Conservation (phyloP, 805 yeast species). For the Yamadazyma phyllophila region DNA sequence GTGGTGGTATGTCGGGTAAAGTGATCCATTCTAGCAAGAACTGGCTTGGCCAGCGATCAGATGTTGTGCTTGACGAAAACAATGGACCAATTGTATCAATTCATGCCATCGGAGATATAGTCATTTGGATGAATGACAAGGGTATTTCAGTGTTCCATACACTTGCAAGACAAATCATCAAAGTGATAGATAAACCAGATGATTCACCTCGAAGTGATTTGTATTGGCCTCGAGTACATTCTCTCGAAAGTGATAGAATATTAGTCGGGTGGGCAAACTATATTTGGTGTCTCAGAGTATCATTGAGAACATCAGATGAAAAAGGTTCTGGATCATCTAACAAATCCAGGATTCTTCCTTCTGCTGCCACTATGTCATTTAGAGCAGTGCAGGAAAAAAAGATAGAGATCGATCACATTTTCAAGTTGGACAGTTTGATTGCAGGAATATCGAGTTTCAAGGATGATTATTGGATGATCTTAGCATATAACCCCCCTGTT, state of each 20-base stretch:
- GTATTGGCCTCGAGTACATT: slow-evolving; percentile 76
- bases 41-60: slow-evolving; percentile 85
- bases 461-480: slow-evolving; percentile 64
- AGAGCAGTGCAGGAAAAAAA: slow-evolving; percentile 44
- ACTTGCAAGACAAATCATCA: slow-evolving; percentile 46
- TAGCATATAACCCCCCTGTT: slow-evolving; percentile 48
- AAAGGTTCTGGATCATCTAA: slow-evolving; percentile 20
- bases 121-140: slow-evolving; percentile 80
- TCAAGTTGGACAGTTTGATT: slow-evolving; percentile 50
- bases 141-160: slow-evolving; percentile 73
- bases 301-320: slow-evolving; percentile 19
- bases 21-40: slow-evolving; percentile 70
- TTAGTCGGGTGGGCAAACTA: slow-evolving; percentile 81
- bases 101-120: slow-evolving; percentile 57
- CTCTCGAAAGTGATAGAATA: slow-evolving; percentile 62
- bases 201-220: slow-evolving; percentile 67
- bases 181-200: slow-evolving; percentile 54
- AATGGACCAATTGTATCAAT: slow-evolving; percentile 73
- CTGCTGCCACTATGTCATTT: slow-evolving; percentile 54
- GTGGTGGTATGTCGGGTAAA: slow-evolving; percentile 90
- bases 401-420: slow-evolving; percentile 48
- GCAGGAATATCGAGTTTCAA: slow-evolving; percentile 78
- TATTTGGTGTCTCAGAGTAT: slow-evolving; percentile 65
- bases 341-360: slow-evolving; percentile 43
- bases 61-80: slow-evolving; percentile 57